These are phyloP conservation scores for Scutellaria baicalensis DNA, from an alignment of 257 asterid genomes.

Conservation along the genomic window DNA sequence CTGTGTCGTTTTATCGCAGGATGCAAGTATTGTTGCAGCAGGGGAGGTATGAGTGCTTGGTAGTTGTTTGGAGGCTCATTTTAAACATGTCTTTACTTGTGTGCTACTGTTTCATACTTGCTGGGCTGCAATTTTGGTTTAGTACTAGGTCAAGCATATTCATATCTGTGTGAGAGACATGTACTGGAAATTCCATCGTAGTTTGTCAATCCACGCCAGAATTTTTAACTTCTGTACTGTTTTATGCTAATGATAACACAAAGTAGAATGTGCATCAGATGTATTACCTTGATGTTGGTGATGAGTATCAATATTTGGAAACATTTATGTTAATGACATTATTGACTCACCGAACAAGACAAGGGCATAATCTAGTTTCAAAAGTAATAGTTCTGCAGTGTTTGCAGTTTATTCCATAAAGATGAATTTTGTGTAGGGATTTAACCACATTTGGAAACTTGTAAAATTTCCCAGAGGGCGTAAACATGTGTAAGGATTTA, in stretches of 20 bases:
- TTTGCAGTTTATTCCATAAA: background rate
- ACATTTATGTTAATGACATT: background rate
- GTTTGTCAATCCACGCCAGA: background rate
- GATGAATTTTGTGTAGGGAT: background rate
- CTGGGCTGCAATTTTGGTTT: background rate
- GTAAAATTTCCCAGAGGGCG: background rate
- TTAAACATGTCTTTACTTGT: background rate
- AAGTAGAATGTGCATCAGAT: background rate
- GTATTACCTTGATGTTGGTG: background rate
- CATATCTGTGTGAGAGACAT: too few relatives aligned
- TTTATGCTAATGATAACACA: background rate
- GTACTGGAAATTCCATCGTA: too few relatives aligned
- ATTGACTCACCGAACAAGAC: background rate
- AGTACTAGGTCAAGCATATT: too few relatives aligned
- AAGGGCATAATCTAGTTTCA: background rate
- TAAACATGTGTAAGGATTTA: background rate
- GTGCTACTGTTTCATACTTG: background rate
- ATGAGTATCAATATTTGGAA: background rate
- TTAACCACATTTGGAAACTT: background rate
- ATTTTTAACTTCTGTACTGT: background rate
- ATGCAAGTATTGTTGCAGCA: constrained; percentile 47
- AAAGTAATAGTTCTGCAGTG: background rate
- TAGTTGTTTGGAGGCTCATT: background rate
- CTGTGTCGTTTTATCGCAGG: constrained; percentile 51
- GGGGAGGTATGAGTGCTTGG: constrained; percentile 48